phyloP scores from a whole-genome alignment of 371 early-diverging fungal species.

The Mortierella sp. region DNA sequence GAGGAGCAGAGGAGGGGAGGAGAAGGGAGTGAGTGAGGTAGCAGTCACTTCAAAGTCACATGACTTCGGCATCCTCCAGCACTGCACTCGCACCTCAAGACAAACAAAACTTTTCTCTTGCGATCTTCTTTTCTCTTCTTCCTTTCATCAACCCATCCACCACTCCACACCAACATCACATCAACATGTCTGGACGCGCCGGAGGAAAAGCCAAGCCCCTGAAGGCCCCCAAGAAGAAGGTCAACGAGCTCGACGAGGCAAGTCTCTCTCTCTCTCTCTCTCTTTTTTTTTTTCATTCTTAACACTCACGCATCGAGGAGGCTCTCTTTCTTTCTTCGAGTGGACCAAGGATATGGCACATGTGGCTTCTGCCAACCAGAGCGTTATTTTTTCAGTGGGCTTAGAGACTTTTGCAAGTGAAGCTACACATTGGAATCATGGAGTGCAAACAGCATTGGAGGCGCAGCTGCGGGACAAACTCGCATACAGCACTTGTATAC shows the following conservation, averaged over 20 bases:
- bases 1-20: not conserved
- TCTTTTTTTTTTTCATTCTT: not conserved
- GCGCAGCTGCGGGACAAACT: not conserved
- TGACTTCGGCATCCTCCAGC: not conserved
- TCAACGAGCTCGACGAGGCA: constrained; percentile 75
- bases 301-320: not conserved
- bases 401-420: not conserved
- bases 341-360: not conserved
- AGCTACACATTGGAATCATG: not conserved
- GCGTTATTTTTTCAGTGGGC: not conserved
- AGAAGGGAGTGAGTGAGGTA: no score
- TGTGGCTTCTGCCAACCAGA: not conserved
- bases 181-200: constrained; percentile 33
- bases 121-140: constrained; percentile 16
- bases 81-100: not conserved
- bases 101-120: constrained; percentile 21
- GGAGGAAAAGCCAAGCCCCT: constrained; percentile 89
- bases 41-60: not conserved
- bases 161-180: constrained; percentile 60
- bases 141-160: constrained; percentile 52
- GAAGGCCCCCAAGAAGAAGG: constrained; percentile 83
- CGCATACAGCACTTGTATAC: not conserved
- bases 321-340: not conserved
- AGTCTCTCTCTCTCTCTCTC: not conserved
- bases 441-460: not conserved